These are phyloP conservation scores for Mortierella sp. DNA, from an alignment of 371 early-diverging fungal genomes.

Conservation along the genomic window DNA sequence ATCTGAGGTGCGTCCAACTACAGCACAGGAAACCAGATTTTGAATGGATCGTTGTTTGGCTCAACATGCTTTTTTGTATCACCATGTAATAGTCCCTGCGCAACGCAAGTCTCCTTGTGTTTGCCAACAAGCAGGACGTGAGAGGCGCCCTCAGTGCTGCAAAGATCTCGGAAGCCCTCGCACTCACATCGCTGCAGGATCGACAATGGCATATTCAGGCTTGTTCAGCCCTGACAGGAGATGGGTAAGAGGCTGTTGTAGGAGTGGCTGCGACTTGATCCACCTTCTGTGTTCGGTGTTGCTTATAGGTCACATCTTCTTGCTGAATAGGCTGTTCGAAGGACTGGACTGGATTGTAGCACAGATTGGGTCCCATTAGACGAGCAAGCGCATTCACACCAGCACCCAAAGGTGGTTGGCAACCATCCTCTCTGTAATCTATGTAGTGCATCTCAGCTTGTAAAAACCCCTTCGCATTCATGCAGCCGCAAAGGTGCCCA, in stretches of 20 bases:
- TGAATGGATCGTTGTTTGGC: not conserved
- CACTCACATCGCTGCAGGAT: conserved; percentile 71
- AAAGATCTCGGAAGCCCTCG: conserved; percentile 75
- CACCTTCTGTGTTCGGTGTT: no score
- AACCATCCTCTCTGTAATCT: no score
- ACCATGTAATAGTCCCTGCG: conserved; percentile 59
- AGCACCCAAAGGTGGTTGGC: no score
- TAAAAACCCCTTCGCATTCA: no score
- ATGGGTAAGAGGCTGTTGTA: conserved; percentile 61
- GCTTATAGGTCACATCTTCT: conserved; percentile 1
- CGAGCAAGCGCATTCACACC: no score
- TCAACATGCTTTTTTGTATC: not conserved
- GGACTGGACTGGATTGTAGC: conserved; percentile 80
- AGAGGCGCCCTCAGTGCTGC: conserved; percentile 74
- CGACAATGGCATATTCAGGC: conserved; percentile 84
- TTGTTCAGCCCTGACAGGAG: conserved; percentile 79
- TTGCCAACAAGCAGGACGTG: conserved; percentile 81
- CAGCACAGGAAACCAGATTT: not conserved
- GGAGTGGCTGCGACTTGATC: not conserved
- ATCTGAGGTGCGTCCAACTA: conserved; percentile 61
- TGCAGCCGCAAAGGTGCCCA: no score
- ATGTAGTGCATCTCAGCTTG: no score
- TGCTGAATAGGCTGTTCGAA: conserved; percentile 65
- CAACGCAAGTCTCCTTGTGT: conserved; percentile 71
- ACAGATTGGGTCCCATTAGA: conserved; percentile 55